A percentile compares a stretch with the other conserved stretches of the same genome.
Conservation (phyloP, 1,284 basidiomycete species). For the Microstroma glucosiphilum region DNA sequence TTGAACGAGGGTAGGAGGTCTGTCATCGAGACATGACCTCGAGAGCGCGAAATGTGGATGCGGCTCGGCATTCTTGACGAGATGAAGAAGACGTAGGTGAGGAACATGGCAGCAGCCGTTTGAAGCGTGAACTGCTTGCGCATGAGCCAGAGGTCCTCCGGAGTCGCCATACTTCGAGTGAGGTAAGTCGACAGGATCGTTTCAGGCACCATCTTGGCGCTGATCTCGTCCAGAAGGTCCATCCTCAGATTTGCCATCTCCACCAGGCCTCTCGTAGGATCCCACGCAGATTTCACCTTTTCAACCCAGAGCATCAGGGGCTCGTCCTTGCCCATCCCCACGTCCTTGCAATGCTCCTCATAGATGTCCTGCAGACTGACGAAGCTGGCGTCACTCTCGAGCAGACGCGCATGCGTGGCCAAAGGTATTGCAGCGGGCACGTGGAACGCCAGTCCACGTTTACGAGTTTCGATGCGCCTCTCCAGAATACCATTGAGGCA, state of each 20-base stretch:
- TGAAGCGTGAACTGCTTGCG: constrained; percentile 93
- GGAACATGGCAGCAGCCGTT: constrained; percentile 79
- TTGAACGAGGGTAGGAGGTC: constrained; percentile 48
- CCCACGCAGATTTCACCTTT: constrained; percentile 36
- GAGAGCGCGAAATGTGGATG: constrained; percentile 78
- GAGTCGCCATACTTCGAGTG: constrained; percentile 72
- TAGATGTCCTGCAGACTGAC: constrained; percentile 88
- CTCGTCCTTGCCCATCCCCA: constrained; percentile 77
- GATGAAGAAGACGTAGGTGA: constrained; percentile 82
- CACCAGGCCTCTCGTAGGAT: constrained; percentile 27
- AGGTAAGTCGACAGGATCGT: constrained; percentile 85
- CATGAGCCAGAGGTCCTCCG: constrained; percentile 90
- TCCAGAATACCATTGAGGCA: constrained; percentile 68
- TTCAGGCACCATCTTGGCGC: constrained; percentile 82
- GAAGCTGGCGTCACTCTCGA: constrained; percentile 87
- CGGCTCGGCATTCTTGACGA: constrained; percentile 75
- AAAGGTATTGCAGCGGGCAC: constrained; percentile 81
- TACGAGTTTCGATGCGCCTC: constrained; percentile 79
- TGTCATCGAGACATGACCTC: constrained; percentile 41
- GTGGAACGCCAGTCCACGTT: constrained; percentile 85
- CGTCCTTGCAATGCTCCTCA: constrained; percentile 76
- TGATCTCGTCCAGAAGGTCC: constrained; percentile 85
- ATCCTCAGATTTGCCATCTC: constrained; percentile 72
- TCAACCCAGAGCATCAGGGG: constrained; percentile 55
- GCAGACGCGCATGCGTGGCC: constrained; percentile 73